Conservation (phyloP, 441 rosid species). For the Gossypium davidsonii region DNA sequence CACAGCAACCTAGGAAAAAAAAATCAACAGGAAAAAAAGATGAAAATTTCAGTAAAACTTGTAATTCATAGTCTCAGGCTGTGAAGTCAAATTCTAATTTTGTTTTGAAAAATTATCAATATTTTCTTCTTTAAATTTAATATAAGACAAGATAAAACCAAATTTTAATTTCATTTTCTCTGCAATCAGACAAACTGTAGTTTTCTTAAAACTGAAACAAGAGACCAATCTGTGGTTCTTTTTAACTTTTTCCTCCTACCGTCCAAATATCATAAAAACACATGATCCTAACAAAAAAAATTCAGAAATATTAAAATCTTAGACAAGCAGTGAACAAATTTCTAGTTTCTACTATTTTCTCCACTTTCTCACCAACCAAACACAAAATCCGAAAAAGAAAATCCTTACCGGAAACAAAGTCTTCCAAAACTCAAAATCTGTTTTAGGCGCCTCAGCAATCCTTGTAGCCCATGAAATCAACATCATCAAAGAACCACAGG, state of each 20-base stretch:
- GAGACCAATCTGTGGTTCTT: not conserved
- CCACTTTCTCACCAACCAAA: conserved; percentile 19
- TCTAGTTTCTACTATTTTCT: conserved; percentile 14
- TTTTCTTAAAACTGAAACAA: conserved; percentile 5
- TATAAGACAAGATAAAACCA: conserved; percentile 2
- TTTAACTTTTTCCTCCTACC: not conserved
- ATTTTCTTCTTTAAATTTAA: not conserved
- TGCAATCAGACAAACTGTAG: conserved; percentile 34
- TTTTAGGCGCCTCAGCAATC: conserved; percentile 77
- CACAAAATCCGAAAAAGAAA: conserved; percentile 13
- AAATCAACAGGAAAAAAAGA: not conserved
- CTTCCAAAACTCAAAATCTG: conserved; percentile 94
- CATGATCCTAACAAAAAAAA: conserved; percentile 2
- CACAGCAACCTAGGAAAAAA: conserved; percentile 49
- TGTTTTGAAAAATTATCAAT: not conserved
- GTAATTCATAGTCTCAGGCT: not conserved
- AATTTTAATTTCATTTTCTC: conserved; percentile 5
- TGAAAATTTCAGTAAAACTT: not conserved
- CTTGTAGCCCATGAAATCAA: conserved; percentile 76
- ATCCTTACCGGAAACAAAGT: conserved; percentile 76
- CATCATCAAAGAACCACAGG: conserved; percentile 91
- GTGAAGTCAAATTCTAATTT: not conserved
- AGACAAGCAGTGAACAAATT: conserved; percentile 26
- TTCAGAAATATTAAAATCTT: conserved; percentile 17
- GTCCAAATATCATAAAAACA: conserved; percentile 6